A percentile compares a stretch with the other conserved stretches of the same genome.
phyloP scores from a whole-genome alignment of 345 rosid species.

The Melastoma malabathricum region DNA sequence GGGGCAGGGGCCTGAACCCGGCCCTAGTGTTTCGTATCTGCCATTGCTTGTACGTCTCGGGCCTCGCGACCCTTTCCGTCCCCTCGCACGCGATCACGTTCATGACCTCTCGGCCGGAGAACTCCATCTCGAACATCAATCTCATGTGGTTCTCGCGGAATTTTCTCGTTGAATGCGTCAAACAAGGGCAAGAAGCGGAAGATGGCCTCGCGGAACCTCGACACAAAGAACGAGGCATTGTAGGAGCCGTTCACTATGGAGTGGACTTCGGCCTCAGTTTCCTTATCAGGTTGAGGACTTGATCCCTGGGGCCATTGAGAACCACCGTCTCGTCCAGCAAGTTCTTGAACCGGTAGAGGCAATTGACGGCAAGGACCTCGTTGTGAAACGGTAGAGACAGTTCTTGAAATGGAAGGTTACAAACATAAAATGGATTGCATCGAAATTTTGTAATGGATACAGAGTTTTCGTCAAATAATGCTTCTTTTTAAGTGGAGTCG shows the following conservation, averaged over 20 bases:
- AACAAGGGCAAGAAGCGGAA: constrained; percentile 27
- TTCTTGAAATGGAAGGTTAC: too few species aligned
- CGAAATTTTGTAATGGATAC: too few species aligned
- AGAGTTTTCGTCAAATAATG: too few species aligned
- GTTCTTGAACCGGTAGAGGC: constrained; percentile 23
- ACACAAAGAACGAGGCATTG: constrained; percentile 26
- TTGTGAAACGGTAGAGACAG: too few species aligned
- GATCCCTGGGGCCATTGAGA: constrained; percentile 22
- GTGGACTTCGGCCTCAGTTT: constrained; percentile 20
- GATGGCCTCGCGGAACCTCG: constrained; percentile 33
- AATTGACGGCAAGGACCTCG: constrained; percentile 35
- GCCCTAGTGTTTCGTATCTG: constrained; percentile 23
- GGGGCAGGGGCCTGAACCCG: constrained; percentile 25
- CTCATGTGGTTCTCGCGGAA: constrained; percentile 22
- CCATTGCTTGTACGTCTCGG: constrained; percentile 40
- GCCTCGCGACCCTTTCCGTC: constrained; percentile 27
- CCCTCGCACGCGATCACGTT: constrained; percentile 32
- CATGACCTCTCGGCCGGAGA: constrained; percentile 22
- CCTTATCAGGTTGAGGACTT: constrained; percentile 19
- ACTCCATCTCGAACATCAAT: constrained; percentile 17
- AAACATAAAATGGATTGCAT: too few species aligned
- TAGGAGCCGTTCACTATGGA: constrained; percentile 18
- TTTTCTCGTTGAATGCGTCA: constrained; percentile 19
- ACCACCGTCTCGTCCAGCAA: constrained; percentile 27
- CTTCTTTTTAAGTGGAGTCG: too few species aligned